Base-by-base conservation (phyloP, 139 green algal species). In the Pseudopediastrum boryanum region DNA sequence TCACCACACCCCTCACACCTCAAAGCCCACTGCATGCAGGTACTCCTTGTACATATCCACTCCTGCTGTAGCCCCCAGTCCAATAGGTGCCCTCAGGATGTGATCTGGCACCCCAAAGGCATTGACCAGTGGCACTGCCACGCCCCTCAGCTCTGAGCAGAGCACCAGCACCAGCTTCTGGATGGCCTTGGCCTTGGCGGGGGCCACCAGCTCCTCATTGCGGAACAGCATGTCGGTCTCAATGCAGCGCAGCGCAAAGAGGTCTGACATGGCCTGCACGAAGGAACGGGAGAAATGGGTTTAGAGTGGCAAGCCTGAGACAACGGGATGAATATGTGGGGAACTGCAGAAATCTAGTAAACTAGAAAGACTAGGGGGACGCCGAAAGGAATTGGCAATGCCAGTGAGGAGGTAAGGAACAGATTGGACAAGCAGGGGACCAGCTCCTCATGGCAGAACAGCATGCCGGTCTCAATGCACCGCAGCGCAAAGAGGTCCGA, bases 131-230 rank as follows among this genome's bases (percentile, higher is more conserved):
- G 84, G 87, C 75, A 93, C 74, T 19, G 90, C 89, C 52, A 92
- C 85, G 6, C 84, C 82, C 2, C 77, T 44, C 35, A 78, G 67
- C 48, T 79, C 88, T 5, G 58, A 54, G 85, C 89, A 94, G 74
- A 97, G 89, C 27, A 76, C 38, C 71, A 89, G 78, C 8, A 94
- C 75, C 75, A 95, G 86, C n/a, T 84, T 78, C 63, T 88, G 62
- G 70, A 96, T 95, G 71, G 92, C 92, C 86, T 95, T 96, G 81
- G 86, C 88, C 88, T 95, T 97, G 63, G 91, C 81, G 42, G 91
- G 89, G 13, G 91, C 90, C n/a, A 97, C 87, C 71, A 92, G 94
- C 77, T 97, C 92, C 46, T 95, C 89, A 64, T 97, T 95, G 41
- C 90, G 75, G 79, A 85, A 88, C 51, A 91, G 56, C 54, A 92